phyloP scores from a whole-genome alignment of 441 rosid species.

The Adansonia gregorii region DNA sequence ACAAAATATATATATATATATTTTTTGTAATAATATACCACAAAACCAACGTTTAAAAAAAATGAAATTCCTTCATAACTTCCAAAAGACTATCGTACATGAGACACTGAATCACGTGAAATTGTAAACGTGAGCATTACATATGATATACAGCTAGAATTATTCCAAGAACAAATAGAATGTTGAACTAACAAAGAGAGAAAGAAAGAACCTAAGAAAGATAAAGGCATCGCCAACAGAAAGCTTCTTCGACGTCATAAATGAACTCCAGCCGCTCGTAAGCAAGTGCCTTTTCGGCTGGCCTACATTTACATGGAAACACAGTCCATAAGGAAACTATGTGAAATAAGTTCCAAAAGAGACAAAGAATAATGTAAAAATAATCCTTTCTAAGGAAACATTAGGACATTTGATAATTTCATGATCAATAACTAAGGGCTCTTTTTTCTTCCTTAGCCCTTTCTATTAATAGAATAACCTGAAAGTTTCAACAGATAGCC shows the following conservation, averaged over 20 bases:
- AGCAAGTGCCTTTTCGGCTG: conserved; percentile 61
- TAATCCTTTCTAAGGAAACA: neutral
- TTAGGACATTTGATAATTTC: neutral
- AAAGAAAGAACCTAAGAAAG: conserved; percentile 50
- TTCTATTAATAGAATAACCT: neutral
- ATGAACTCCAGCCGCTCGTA: conserved; percentile 66
- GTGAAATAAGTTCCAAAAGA: neutral
- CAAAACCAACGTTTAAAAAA: neutral
- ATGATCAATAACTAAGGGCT: neutral
- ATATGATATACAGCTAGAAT: neutral
- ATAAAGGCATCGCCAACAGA: conserved; percentile 51
- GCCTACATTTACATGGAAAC: conserved; percentile 37
- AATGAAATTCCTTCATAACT: neutral
- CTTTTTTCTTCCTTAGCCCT: neutral
- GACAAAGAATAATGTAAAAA: neutral
- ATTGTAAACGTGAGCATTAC: neutral
- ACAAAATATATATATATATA: neutral
- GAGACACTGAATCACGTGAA: neutral
- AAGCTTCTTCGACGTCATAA: conserved; percentile 52
- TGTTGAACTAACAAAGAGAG: neutral
- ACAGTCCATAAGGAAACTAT: neutral
- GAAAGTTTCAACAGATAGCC: neutral
- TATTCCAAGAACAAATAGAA: neutral
- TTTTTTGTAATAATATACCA: neutral
- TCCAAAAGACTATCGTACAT: neutral